Base-by-base conservation (phyloP, 2,329 filamentous ascomycete species). In the Cladorrhinum sp. region DNA sequence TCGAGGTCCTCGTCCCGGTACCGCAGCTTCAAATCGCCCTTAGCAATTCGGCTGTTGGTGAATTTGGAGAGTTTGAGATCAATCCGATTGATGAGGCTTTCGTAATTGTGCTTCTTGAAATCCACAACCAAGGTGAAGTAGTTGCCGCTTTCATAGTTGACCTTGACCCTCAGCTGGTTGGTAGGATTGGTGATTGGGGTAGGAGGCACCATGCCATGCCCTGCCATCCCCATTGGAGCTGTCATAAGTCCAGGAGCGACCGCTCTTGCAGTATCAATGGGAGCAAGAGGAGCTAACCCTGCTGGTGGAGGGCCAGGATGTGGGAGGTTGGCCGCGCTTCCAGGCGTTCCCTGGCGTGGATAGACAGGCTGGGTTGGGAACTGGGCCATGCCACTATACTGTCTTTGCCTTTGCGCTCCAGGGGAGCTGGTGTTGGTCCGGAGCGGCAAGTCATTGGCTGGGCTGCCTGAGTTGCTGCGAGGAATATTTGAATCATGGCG, bases 121-220 rank as follows among this genome's bases (percentile, higher is more conserved):
- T 92, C 90, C 48, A 96, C 96, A 10, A 99, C 94, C n/a, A 99
- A 82, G 0, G 94, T 97, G 62, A 97, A 89, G 68, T 96, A 96
- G 71, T 93, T 95, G 52, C 90, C 89, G 51, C 76, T 79, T 62
- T 95, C 91, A 72, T 91, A 96, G 71, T 94, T 94, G 60, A 99
- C 92, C 73, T 96, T 96, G 55, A 97, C 93, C 77, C 97, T 98
- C 56, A 99, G 83, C 71, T 98, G 95, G 7, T 90, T 87, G 51
- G 82, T 85, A 55, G 82, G 73, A 23, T 77, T 80, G 68, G 83
- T 70, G 23, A 92, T 71, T 73, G 74, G 78, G 67, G 71, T 83
- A 63, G 69, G 73, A 53, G 66, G 62, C 9, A 64, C 46, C 59
- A 60, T 62, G 30, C 55, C 61, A 8, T 66, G 52, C 23, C 39